Base-by-base conservation (phyloP, 345 rosid species). In the Salix exigua region DNA sequence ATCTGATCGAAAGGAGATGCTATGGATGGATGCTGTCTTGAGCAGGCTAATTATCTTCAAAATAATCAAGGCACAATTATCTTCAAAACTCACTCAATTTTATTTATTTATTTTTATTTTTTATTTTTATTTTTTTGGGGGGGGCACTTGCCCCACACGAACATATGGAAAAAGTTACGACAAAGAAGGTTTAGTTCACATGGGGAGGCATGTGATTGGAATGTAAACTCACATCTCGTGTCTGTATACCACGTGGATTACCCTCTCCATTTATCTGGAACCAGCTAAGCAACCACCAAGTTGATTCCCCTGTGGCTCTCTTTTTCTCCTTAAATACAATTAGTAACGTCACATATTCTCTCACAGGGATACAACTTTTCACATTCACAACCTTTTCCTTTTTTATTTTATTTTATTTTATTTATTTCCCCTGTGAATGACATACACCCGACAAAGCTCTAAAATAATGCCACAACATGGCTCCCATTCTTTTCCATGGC, bases 161-260 rank as follows among this genome's bases (percentile, higher is more conserved):
- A 4, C 35, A 80, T 38, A 48, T 12, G 12, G 35, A 35, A 69
- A 81, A 83, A 40, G 78, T 79, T 40, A 77, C 55, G 81, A 84
- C 82, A 83, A 83, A 82, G 37, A 35, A 83, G 85, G 82, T 81
- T 68, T 61, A 73, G 11, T 79, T 78, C 88, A 85, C 89, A 87
- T 85, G 89, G 83, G 83, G 66, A 72, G 76, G 77, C 82, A 85
- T 80, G 88, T 87, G 87, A 83, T 73, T 81, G 83, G 84, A 87
- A 83, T 85, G 87, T 71, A 78, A 78, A 78, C 77, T 80, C 72
- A 62, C 83, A 83, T 82, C 78, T 71, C 64, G 74, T 84, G 87
- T 78, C 88, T 78, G 88, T 80, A 87, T 76, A 83, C 87, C 92
- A 88, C 87, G 91, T 89, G 92, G 81, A 55, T 86, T 88, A 69